Base-by-base conservation (phyloP, 106 monocot species). In the Allium fistulosum region DNA sequence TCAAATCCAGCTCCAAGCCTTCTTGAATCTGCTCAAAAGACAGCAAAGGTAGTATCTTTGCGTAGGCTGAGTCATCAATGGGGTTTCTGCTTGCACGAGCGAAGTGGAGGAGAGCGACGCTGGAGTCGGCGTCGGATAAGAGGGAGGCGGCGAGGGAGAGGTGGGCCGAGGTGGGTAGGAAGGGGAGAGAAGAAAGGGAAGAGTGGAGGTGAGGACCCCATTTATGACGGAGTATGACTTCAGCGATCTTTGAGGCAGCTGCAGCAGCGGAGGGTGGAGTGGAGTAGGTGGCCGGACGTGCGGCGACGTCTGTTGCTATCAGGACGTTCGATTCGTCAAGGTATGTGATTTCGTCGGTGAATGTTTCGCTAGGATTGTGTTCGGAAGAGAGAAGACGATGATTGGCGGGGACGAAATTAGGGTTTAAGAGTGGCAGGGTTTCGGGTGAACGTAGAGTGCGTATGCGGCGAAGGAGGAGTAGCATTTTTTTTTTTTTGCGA, bases 61-160 rank as follows among this genome's bases (percentile, higher is more conserved):
- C 80, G 77, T 57, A 77, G 75, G 47, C 68, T 22, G 66, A 74
- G 87, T 84, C 84, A 87, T 15, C 73, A 59, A 53, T 92, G 92
- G 72, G 84, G 82, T 37, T 37, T 37, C 37, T 37, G 37, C 37
- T 37, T 37, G 37, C 37, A 65, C 82, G 86, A 15, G 97, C 88
- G 92, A 92, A 99, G 65, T 73, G 82, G 79, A 99, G 70, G 49
- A 99, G 81, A 49, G 82, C 75, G 46, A 99, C 79, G 62, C 83
- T 69, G 22, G 82, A 60, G 49, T 75, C 78, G 63, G 79, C 70
- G 50, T 80, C 78, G 72, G 77, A 53, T 26, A 79, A 71, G 67
- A 74, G 53, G 72, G 53, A 49, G 28, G 67, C 58, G 76, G 84
- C 56, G 12, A 72, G 76, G 12, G 65, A 53, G 67, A 83, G 27